Percentiles rank a stretch among this genome's conserved stretches.
Evolutionary conservation across 306 rosid species (phyloP).

Genomic region (Lablab purpureus): DNA sequence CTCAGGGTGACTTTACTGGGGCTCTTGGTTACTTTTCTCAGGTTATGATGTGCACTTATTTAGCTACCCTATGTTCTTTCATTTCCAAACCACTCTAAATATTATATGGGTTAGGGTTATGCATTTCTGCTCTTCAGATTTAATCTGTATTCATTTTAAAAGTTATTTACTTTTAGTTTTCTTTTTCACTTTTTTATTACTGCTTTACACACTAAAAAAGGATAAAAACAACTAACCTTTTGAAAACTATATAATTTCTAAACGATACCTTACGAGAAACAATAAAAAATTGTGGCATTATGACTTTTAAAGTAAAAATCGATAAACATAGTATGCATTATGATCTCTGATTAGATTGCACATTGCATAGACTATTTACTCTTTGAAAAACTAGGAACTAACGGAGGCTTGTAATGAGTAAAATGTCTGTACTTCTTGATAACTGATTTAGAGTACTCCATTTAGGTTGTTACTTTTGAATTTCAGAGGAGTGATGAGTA

Average conservation of each 20-base stretch:
- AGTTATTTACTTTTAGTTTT: neutral
- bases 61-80: conserved; percentile 4
- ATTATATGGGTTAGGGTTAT: neutral
- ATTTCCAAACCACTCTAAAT: neutral
- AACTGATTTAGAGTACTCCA: neutral
- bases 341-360: neutral
- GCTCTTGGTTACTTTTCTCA: conserved; percentile 73
- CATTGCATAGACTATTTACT: no score
- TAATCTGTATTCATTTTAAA: neutral
- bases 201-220: neutral
- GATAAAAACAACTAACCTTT: neutral
- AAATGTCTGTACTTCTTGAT: neutral
- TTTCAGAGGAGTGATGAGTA: neutral
- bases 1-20: conserved; percentile 68
- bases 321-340: no score
- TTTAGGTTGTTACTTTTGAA: neutral
- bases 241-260: neutral
- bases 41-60: conserved; percentile 43
- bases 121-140: neutral
- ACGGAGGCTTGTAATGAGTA: no score
- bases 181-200: neutral
- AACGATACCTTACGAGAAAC: neutral
- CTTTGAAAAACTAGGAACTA: no score
- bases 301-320: no score
- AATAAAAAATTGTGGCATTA: no score